Base-by-base conservation (phyloP, 305 asterid species). In the Ajuga reptans region DNA sequence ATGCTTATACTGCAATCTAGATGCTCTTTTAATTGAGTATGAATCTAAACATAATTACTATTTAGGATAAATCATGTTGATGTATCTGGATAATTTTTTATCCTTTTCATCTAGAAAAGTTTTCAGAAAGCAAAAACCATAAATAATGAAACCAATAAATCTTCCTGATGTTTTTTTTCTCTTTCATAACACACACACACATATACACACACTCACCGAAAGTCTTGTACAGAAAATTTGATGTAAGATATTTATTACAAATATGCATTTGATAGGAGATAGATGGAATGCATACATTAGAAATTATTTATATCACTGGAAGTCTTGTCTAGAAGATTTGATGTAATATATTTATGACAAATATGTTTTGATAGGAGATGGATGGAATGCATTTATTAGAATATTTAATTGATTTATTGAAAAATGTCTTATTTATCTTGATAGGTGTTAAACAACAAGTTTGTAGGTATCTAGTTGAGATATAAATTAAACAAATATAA, bases 1-100 rank as follows among this genome's bases (percentile, higher is more conserved):
- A 47, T 46, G 9, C 77, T 47, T 16, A 47, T 12, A 45, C 43
- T 72, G 42, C 71, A 29, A 31, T 56, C 46, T 55, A 5, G 55
- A 27, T 6, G 65, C 46, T 17, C 9, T 8, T 54, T 24, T 24
- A 47, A 27, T 41, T 50, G 56, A 29, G 61, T 3, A 11, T 55
- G 53, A 63, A 14, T 52, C 9, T 10, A 29, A 66, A 27, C 31
- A 14, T 17, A 21, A 31, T 55, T 6, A 27, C 27, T 10, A 33
- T 33, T 31, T 12, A 27, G 65, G 62, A 47, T n/a, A 31, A 55
- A 18, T 33, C 50, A 43, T 52, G 31, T 46, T 64, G 58, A 31
- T 59, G 36, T 52, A 6, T 14, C 33, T 4, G 3, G 6, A 17
- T 45, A 24, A 16, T 49, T 64, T 29, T 56, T 55, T 12, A 46